Base-by-base conservation (phyloP, 2,329 filamentous ascomycete genomes). In the Bisporella sp. region DNA sequence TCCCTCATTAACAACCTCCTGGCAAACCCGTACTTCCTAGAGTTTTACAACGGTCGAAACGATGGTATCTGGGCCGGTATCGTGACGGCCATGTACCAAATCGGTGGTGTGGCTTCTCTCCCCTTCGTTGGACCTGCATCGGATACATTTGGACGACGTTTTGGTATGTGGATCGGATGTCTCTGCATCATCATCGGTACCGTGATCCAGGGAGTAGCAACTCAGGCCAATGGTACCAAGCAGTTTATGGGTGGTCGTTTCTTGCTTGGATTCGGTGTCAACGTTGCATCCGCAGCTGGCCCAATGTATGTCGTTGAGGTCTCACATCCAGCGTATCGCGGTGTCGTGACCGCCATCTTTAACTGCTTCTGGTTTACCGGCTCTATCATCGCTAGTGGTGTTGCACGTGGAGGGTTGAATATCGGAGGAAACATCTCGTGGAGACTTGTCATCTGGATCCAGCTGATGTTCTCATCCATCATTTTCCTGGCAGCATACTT, bases 171-270 rank as follows among this genome's bases (percentile, higher is more conserved):
- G 53, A 65, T 71, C 49, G 73, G 72, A 45, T 68, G 67, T 52
- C n/a, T 64, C 2, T 62, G 69, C 47, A 69, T 76, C 51, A 65
- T 77, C 45, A 47, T 75, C 43, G 73, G 74, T 12, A 69, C 73
- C 31, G 65, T 71, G 49, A 68, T 77, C 46, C 73, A 76, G 52
- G 71, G 66, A 39, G 56, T 61, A 9, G 68, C 70, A 1, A 66
- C 69, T 3, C 50, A 60, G 61, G 48, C 60, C 45, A 49, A 62
- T 59, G 52, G 64, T 28, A 57, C 58, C 4, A 62, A 64, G 7
- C 71, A 74, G 50, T 77, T 76, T 58, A 72, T 76, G 64, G 74
- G 73, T 41, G 79, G 79, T n/a, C 73, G 79, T 31, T 82, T 84
- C 65, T 64, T 84, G 21, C 73, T 84, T 3, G 81, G 81, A 48